These are phyloP conservation scores for Perkinsus marinus DNA, from an alignment of 169 alveolate genomes.

Conservation along the genomic window DNA sequence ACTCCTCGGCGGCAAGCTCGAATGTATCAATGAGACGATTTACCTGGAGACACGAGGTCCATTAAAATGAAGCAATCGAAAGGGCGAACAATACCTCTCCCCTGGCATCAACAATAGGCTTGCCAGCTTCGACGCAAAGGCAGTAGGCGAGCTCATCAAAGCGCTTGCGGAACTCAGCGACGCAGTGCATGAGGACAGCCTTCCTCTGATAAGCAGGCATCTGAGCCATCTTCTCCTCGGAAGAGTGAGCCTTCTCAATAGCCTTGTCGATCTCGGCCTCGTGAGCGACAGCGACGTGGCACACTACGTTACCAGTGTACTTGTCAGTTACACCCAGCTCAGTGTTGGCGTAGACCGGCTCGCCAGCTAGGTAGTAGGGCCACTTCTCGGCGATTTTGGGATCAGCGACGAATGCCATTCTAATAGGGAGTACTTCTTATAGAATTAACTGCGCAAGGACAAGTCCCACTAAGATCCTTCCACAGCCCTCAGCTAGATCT, in stretches of 20 bases:
- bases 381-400: not conserved
- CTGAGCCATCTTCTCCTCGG: not conserved
- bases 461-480: not conserved
- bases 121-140: slow-evolving; percentile 1
- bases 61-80: too few species aligned
- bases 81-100: not conserved
- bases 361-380: not conserved
- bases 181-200: not conserved
- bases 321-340: not conserved
- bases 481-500: too few species aligned
- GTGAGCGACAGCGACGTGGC: not conserved
- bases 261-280: not conserved
- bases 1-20: not conserved
- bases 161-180: not conserved
- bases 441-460: not conserved
- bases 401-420: not conserved
- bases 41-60: not conserved
- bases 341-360: not conserved
- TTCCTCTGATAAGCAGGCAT: not conserved
- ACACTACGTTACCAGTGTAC: not conserved
- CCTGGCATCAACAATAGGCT: not conserved
- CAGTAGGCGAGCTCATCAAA: not conserved
- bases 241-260: not conserved
- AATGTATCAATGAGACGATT: not conserved
- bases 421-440: not conserved